Evolutionary conservation across 164 flowering plant genomes (phyloP).

Genomic region (Taxillus chinensis): DNA sequence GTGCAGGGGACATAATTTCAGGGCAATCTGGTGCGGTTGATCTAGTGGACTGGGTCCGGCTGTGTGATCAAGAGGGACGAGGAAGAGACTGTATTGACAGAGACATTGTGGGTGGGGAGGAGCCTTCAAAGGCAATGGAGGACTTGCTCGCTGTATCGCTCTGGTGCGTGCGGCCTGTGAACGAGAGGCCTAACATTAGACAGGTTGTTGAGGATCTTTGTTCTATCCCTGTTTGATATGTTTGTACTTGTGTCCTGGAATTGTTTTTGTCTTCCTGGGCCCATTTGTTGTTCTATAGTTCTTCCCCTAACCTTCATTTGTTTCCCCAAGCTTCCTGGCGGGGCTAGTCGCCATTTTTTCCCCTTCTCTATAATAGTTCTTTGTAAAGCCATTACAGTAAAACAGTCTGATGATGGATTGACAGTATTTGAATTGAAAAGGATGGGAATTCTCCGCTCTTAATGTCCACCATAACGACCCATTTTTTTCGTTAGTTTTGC

Average conservation of each 20-base stretch:
- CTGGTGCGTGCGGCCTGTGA: slow-evolving; percentile 76
- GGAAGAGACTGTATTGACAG: slow-evolving; percentile 84
- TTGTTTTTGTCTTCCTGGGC: slow-evolving; percentile 25
- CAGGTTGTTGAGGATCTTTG: slow-evolving; percentile 60
- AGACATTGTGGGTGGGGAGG: slow-evolving; percentile 67
- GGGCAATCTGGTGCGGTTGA: slow-evolving; percentile 93
- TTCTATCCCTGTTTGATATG: slow-evolving; percentile 55
- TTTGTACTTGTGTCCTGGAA: slow-evolving; percentile 55
- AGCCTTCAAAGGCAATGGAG: slow-evolving; percentile 62
- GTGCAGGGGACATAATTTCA: slow-evolving; percentile 92
- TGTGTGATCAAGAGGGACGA: slow-evolving; percentile 77
- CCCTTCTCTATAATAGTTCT: slow-evolving; percentile 8
- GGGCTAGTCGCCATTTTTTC: slow-evolving; percentile 21
- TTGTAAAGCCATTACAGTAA: slow-evolving; percentile 44
- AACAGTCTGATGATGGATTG: slow-evolving; percentile 59
- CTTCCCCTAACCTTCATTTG: slow-evolving; percentile 14
- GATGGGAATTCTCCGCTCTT: slow-evolving; percentile 2
- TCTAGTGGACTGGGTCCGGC: slow-evolving; percentile 87
- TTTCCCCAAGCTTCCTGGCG: slow-evolving; percentile 24
- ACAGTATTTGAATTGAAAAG: slow-evolving; percentile 17
- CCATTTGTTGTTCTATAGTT: slow-evolving; percentile 10
- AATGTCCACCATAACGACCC: too few species aligned
- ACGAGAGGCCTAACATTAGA: slow-evolving; percentile 87
- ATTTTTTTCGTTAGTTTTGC: too few species aligned
- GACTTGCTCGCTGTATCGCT: slow-evolving; percentile 66